Conservation (phyloP, 108 stramenopile genomes). For the Cyclostephanos invisitatus region DNA sequence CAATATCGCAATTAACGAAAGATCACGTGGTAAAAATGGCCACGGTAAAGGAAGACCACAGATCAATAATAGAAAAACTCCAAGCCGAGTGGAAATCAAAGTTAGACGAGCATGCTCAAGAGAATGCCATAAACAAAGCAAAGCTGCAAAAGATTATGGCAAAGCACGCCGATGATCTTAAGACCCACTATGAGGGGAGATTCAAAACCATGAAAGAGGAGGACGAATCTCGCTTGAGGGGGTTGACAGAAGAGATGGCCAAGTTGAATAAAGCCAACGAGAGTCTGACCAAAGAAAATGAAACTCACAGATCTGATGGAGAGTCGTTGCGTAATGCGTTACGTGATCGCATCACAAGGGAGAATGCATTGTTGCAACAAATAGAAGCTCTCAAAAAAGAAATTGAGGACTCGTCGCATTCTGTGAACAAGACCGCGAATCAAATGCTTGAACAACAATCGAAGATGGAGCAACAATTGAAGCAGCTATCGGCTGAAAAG, state of each 20-base stretch:
- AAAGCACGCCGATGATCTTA: slow-evolving; percentile 76
- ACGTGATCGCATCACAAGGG: slow-evolving; percentile 37
- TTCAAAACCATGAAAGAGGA: slow-evolving; percentile 61
- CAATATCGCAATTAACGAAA: slow-evolving; percentile 37
- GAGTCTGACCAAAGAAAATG: slow-evolving; percentile 17
- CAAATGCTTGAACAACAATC: slow-evolving; percentile 56
- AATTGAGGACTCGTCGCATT: slow-evolving; percentile 43
- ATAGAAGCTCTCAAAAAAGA: slow-evolving; percentile 52
- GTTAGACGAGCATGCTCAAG: slow-evolving; percentile 38
- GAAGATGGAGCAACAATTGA: slow-evolving; percentile 38
- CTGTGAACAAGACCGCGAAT: slow-evolving; percentile 48
- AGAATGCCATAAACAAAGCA: slow-evolving; percentile 44
- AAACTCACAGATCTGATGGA: slow-evolving; percentile 52
- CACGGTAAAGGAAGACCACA: slow-evolving; percentile 25
- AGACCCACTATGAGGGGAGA: slow-evolving; percentile 61
- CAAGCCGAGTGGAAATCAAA: slow-evolving; percentile 25
- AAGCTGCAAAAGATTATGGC: slow-evolving; percentile 69
- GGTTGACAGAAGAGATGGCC: slow-evolving; percentile 49
- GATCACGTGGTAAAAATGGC: slow-evolving; percentile 23
- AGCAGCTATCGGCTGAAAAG: slow-evolving; percentile 46
- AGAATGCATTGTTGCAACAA: slow-evolving; percentile 50
- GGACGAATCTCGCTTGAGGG: slow-evolving; percentile 42
- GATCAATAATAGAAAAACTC: slow-evolving; percentile 25
- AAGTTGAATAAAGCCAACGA: slow-evolving; percentile 22
- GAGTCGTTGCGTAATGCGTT: slow-evolving; percentile 51